These are phyloP conservation scores for Phytopythium oedochilum DNA, from an alignment of 352 stramenopile species.

Conservation along the genomic window DNA sequence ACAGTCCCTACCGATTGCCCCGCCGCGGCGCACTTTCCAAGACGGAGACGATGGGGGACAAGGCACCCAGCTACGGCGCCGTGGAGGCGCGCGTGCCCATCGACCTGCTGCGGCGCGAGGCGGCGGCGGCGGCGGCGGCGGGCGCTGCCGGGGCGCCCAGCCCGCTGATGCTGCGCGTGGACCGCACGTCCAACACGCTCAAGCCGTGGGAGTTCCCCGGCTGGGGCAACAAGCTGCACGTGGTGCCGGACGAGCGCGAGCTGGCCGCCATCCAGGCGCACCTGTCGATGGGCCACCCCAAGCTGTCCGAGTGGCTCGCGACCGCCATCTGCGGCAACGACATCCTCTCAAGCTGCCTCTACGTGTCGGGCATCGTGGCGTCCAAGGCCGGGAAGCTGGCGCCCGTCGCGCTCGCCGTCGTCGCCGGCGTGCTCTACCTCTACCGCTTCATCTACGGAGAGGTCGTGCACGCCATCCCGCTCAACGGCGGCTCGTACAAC, in stretches of 20 bases:
- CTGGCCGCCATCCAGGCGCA: conserved; percentile 72
- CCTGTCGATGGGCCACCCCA: conserved; percentile 69
- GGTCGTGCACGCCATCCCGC: conserved; percentile 90
- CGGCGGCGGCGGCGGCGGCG: conserved; percentile 16
- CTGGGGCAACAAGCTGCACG: conserved; percentile 65
- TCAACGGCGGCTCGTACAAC: conserved; percentile 96
- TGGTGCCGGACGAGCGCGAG: conserved; percentile 56
- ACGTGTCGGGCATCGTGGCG: conserved; percentile 82
- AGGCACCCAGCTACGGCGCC: background rate
- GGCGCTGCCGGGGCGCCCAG: conserved; percentile 28
- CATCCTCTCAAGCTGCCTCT: conserved; percentile 93
- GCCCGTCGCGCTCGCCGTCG: conserved; percentile 86
- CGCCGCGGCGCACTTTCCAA: conserved; percentile 5
- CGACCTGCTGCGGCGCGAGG: conserved; percentile 10
- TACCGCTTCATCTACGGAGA: conserved; percentile 95
- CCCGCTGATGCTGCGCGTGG: conserved; percentile 67
- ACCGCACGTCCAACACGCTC: conserved; percentile 63
- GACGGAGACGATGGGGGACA: background rate
- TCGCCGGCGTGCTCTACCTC: conserved; percentile 85
- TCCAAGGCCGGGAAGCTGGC: conserved; percentile 89
- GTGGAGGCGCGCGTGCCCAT: conserved; percentile 26
- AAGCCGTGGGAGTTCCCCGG: conserved; percentile 83
- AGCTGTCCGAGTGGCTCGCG: conserved; percentile 90
- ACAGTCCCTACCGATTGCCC: no score
- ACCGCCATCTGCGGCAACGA: conserved; percentile 96